phyloP scores from a whole-genome alignment of 176 grass and related monocot genomes.

The Musa schizocarpa region DNA sequence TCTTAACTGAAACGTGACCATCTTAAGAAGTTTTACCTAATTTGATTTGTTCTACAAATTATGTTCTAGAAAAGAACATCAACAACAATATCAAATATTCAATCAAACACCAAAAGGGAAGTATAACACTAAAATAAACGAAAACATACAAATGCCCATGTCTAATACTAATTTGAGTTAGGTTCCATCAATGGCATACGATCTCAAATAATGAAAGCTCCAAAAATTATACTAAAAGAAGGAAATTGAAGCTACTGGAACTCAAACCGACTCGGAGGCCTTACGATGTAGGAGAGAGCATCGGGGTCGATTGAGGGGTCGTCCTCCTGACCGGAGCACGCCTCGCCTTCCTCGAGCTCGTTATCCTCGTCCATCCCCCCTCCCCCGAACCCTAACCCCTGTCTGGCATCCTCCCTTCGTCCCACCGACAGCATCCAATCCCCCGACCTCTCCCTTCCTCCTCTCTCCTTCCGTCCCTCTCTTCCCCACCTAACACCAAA shows the following conservation, averaged over 20 bases:
- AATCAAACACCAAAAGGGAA: not conserved
- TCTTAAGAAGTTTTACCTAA: not conserved
- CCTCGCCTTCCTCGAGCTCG: constrained; percentile 14
- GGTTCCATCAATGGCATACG: not conserved
- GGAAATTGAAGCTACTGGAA: not conserved
- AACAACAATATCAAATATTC: not conserved
- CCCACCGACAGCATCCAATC: constrained; percentile 12
- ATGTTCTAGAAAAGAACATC: not conserved
- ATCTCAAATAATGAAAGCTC: not conserved
- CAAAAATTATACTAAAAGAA: not conserved
- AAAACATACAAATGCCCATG: not conserved
- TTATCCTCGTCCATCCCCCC: constrained; percentile 12
- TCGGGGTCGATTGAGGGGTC: constrained; percentile 30
- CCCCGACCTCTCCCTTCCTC: not conserved
- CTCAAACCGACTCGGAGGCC: not conserved
- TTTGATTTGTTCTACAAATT: not conserved
- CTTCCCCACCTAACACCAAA: not conserved
- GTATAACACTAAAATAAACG: not conserved
- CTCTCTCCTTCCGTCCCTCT: not conserved
- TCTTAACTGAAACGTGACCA: not conserved
- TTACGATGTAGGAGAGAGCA: constrained; percentile 50
- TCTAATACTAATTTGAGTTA: not conserved
- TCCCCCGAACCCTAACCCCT: not conserved
- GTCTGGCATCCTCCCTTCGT: constrained; percentile 6
- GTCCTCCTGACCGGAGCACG: constrained; percentile 9